A percentile compares a stretch with the other conserved stretches of the same genome.
These are phyloP conservation scores for Xerocomellus dryophilus DNA, from an alignment of 768 basidiomycete genomes.

Conservation along the genomic window DNA sequence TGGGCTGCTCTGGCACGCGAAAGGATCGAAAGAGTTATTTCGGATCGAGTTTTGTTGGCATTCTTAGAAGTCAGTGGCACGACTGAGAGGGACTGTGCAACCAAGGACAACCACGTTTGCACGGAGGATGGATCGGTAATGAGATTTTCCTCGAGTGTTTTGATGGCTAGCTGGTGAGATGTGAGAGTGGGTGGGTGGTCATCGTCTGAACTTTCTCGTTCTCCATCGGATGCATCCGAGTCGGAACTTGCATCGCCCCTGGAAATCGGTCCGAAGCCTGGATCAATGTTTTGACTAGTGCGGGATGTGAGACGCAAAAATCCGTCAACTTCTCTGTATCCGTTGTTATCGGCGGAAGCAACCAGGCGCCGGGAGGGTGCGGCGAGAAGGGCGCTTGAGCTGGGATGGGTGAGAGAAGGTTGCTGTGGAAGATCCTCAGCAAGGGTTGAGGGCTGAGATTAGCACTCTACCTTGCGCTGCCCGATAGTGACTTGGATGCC, in stretches of 20 bases:
- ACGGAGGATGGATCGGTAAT: slow-evolving; percentile 49
- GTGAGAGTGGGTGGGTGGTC: slow-evolving; percentile 36
- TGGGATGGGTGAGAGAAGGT: slow-evolving; percentile 56
- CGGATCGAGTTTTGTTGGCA: slow-evolving; percentile 61
- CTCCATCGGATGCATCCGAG: slow-evolving; percentile 34
- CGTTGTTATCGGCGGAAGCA: slow-evolving; percentile 36
- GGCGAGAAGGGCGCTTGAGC: slow-evolving; percentile 51
- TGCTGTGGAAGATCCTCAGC: slow-evolving; percentile 30
- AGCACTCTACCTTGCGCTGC: slow-evolving; percentile 40
- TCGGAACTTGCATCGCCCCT: slow-evolving; percentile 27
- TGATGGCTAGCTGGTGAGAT: slow-evolving; percentile 59
- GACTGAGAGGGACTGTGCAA: slow-evolving; percentile 60
- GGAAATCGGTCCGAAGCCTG: slow-evolving; percentile 53
- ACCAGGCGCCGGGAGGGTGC: slow-evolving; percentile 48
- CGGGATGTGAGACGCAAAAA: slow-evolving; percentile 57
- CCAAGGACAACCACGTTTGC: slow-evolving; percentile 58
- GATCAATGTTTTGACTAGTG: slow-evolving; percentile 30
- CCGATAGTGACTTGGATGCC: slow-evolving; percentile 57
- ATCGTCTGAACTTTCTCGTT: slow-evolving; percentile 36
- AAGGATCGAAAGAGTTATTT: slow-evolving; percentile 67
- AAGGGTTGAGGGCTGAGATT: background rate
- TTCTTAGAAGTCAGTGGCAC: slow-evolving; percentile 67
- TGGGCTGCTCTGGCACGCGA: slow-evolving; percentile 59
- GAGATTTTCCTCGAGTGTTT: slow-evolving; percentile 55
- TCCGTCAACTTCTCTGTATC: slow-evolving; percentile 64